These are phyloP conservation scores for Cyphellophora europaea DNA, from an alignment of 2,329 filamentous ascomycete genomes.

Conservation along the genomic window DNA sequence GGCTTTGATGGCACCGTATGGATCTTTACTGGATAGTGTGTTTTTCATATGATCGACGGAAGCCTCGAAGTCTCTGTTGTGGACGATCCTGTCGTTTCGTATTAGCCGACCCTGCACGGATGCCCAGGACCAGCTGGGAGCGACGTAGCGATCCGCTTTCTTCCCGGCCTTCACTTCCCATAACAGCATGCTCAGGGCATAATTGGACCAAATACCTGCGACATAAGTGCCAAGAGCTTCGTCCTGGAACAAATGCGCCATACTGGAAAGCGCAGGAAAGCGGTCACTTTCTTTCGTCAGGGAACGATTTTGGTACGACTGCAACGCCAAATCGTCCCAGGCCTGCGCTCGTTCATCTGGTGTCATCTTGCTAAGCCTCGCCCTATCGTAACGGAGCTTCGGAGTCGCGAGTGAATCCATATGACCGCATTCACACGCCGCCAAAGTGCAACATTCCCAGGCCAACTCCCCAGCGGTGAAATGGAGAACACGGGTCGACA, in stretches of 20 bases:
- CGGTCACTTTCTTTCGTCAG: constrained; percentile 8
- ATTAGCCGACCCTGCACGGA: constrained; percentile 1
- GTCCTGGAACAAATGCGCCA: constrained; percentile 6
- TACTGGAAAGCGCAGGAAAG: constrained; percentile 9
- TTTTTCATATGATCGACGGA: neutral
- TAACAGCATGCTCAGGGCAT: constrained; percentile 1
- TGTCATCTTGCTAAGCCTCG: constrained; percentile 1
- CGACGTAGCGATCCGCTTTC: constrained; percentile 1
- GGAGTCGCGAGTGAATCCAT: constrained; percentile 2
- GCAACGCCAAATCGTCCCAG: constrained; percentile 2
- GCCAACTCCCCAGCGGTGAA: constrained; percentile 7
- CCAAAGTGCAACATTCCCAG: constrained; percentile 10
- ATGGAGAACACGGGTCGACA: constrained; percentile 8
- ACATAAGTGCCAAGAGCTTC: constrained; percentile 4
- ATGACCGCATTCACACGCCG: constrained; percentile 6
- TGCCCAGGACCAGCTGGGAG: constrained; percentile 9
- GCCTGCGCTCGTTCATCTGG: constrained; percentile 3
- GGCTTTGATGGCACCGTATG: neutral
- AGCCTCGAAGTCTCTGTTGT: neutral
- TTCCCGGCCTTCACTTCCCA: constrained; percentile 4
- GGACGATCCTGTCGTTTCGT: neutral
- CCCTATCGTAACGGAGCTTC: constrained; percentile 1
- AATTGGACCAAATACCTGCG: constrained; percentile 8
- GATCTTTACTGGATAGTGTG: neutral
- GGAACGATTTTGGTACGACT: constrained; percentile 2